Base-by-base conservation (phyloP, 495 filamentous ascomycete genomes). In the Bryoglossum gracile region DNA sequence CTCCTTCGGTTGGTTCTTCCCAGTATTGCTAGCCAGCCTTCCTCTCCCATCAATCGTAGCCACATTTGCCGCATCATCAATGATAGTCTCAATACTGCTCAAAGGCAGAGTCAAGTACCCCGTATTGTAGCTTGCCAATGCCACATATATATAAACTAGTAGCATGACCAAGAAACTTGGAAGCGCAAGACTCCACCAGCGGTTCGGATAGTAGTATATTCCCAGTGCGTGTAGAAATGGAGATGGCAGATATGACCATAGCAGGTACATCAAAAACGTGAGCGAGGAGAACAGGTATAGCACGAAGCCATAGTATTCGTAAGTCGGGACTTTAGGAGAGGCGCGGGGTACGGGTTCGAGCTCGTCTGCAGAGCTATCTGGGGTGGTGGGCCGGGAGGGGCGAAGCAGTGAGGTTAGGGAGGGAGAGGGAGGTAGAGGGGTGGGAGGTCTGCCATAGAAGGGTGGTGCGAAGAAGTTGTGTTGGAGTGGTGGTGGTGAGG, bases 251-350 rank as follows among this genome's bases (percentile, higher is more conserved):
- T 89, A 97, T 10, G 86, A 84, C 92, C 94, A 98, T 2, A 97
- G 76, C 8, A 97, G 72, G 62, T 97, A 97, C 42, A 95, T 83
- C 21, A 90, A 64, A 62, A 96, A 97, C 1, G 76, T 80, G 30
- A 89, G 68, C 11, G 77, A 83, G 28, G 82, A 86, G 57, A 86
- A 83, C 21, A 98, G 75, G 64, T 98, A 97, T 21, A 98, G 75
- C 42, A 92, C 90, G 68, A 98, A 97, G 53, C 92, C 92, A 63
- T 98, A 97, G 75, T 98, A 98, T 62, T 98, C 92, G 65, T 98
- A 97, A 0, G 92, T 98, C 8, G 92, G 92, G 1, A 97, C 89
- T 56, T 89, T 90, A 0, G 92, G 92, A 35, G 83, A 83, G 13
- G 89, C 92, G 28, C 89, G 83, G 1, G 92, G 88, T 11, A 95